A percentile compares a stretch with the other conserved stretches of the same genome.
Evolutionary conservation across 1,284 basidiomycete species (phyloP).

Genomic region (Tausonia pullulans): DNA sequence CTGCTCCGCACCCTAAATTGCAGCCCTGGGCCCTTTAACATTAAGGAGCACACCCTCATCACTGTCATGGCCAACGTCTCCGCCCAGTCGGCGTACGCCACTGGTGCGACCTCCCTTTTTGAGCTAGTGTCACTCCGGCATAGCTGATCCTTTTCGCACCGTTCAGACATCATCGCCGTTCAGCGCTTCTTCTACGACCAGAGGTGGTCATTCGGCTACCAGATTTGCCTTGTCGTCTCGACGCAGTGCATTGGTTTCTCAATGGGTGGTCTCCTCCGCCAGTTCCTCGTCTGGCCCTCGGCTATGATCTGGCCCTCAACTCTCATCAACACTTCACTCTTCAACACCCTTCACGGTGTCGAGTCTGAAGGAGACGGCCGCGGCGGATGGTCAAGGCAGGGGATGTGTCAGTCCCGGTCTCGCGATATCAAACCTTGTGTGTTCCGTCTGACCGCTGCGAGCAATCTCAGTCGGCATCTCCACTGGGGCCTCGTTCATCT

Average conservation of each 20-base stretch:
- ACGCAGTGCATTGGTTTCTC: slow-evolving; percentile 18
- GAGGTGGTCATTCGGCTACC: slow-evolving; percentile 10
- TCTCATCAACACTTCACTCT: slow-evolving; percentile 13
- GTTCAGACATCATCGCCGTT: slow-evolving; percentile 5
- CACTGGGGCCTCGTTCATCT: slow-evolving; percentile 10
- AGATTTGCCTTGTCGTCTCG: slow-evolving; percentile 16
- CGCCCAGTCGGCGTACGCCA: slow-evolving; percentile 1
- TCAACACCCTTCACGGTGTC: slow-evolving; percentile 15
- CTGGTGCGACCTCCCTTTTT: background rate
- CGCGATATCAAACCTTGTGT: no score
- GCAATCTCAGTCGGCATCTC: no score
- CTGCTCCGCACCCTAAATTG: no score
- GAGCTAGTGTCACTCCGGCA: no score
- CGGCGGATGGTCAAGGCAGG: background rate
- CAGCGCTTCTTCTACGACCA: slow-evolving; percentile 14
- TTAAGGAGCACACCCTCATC: slow-evolving; percentile 24
- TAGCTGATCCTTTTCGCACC: no score
- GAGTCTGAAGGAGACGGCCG: slow-evolving; percentile 51
- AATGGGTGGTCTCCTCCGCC: slow-evolving; percentile 10
- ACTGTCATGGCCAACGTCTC: slow-evolving; percentile 9
- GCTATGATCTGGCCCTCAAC: slow-evolving; percentile 10
- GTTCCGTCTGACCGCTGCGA: no score
- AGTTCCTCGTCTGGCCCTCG: slow-evolving; percentile 12
- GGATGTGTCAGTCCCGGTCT: no score
- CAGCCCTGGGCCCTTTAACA: slow-evolving; percentile 51